Base-by-base conservation (phyloP, 139 green algal species). In the Edaphochlamys debaryana region DNA sequence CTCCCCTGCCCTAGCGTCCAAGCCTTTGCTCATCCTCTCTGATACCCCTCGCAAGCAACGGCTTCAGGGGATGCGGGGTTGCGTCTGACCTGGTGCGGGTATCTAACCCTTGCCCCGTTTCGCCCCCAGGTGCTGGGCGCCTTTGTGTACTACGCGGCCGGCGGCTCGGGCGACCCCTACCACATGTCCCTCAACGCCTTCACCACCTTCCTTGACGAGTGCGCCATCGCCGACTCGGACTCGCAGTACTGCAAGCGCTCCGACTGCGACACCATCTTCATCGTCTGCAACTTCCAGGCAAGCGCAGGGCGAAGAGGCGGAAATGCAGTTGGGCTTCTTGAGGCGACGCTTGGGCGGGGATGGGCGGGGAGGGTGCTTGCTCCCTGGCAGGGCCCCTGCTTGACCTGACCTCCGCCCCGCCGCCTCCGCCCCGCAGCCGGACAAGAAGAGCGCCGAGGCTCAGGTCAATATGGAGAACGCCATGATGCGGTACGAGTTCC, bases 211-310 rank as follows among this genome's bases (percentile, higher is more conserved):
- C 87, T 94, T 41, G 94, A 96, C 66, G 92, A 94, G 32, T 93
- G 88, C 78, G 67, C 78, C n/a, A 93, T 96, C 79, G 86, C 91
- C 7, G 94, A 96, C 85, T 42, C 79, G 9, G 93, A 96, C 60
- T 89, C 75, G 25, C 85, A 89, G 63, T 90, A 86, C 54, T 86
- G 92, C 85, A 96, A 95, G 92, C 88, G 93, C 36, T 93, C 86
- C 27, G 94, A 96, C 85, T 95, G 92, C 84, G 94, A 96, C 90
- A 96, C 94, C 34, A 89, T 96, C 50, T 96, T 96, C 91, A 96
- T 96, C 62, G 89, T 96, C 3, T 92, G 90, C 87, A 96, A 95
- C 87, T 96, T 94, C 80, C 87, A 94, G 54, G 73, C n/a, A n/a
- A n/a, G n/a, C n/a, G n/a, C n/a, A n/a, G n/a, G n/a, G n/a, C n/a